Evolutionary conservation across 768 basidiomycete genomes (phyloP), one percentile per base, ranked within the genome.

Genomic region (Calocybe indica): DNA sequence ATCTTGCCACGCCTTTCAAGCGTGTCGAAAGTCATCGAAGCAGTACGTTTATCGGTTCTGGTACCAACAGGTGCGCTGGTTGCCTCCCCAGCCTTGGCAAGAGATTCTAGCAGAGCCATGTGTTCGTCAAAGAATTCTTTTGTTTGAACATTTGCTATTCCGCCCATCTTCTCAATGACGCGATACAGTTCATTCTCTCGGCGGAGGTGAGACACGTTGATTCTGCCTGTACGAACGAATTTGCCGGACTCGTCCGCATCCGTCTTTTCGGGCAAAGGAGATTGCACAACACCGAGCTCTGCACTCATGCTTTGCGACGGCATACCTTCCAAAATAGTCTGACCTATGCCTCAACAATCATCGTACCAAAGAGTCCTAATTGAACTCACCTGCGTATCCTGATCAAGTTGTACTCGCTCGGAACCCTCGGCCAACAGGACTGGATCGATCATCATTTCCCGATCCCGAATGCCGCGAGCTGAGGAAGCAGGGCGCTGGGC

Each of bases 111-210:
- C n/a, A 90, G 67, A 14, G 73, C 73, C 43, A 75, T 70, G 54
- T 91, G 86, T 9, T 74, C 77, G 38, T 85, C 83, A 46, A 74
- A 78, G 55, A 91, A 76, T 51, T 89, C 85, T 55, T 82, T 87
- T 22, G 76, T 73, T 49, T 80, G 77, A 9, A 77, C 69, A 55
- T 84, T 83, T 39, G 76, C 66, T 37, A 91, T 78, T 1, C 90
- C 91, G 6, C 84, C 84, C 44, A 76, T 64, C 15, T 69, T 73
- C 47, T 81, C 74, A n/a, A 92, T 63, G 14, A 88, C 74, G 30
- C 77, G 80, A 46, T 82, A 59, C 41, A 92, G 62, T 62, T 93
- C 91, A 51, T 86, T 88, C 67, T 92, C 88, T 14, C 91, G 79
- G 3, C 88, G 80, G 37, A 89, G 68, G 48, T 84, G 75, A 11